Base-by-base conservation (phyloP, 202 grass and related monocot genomes). In the Schoenoplectus tabernaemontani region DNA sequence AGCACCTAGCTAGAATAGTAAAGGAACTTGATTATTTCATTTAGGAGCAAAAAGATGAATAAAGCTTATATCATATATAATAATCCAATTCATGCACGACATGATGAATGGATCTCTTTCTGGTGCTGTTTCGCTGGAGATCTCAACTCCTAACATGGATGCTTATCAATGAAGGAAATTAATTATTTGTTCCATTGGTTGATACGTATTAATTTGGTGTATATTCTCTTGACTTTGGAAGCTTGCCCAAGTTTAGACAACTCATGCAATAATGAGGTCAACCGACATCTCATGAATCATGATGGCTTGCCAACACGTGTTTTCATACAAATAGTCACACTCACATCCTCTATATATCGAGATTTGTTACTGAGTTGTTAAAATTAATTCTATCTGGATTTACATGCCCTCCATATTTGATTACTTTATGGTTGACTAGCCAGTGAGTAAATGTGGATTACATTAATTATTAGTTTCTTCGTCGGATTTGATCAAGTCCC, bases 221-320 rank as follows among this genome's bases (percentile, higher is more conserved):
- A 59, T 78, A 78, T 78, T 78, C 54, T 78, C 76, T 79, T 64
- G 77, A 79, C 77, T 79, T 79, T 65, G 78, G 78, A 80, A 80
- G 59, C 24, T 64, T 36, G 41, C 57, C 24, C 2, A 80, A 80
- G 41, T 65, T 65, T 80, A 80, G 59, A 80, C 78, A 65, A 65
- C 78, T 80, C 78, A 80, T 48, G 10, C 42, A 79, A 62, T 79
- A 28, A 46, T 80, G 23, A 80, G 39, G 57, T 65, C 77, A 80
- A 80, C 77, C 39, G 60, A 65, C 77, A 80, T 65, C 11, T 58
- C 10, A 80, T 80, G 0, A n/a, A n/a, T n/a, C n/a, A 65, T 80
- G 26, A n/a, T n/a, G 78, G 59, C 39, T 65, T 63, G 28, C 39
- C 60, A 59, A 36, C 59, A 50, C 64, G 78, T 80, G 78, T 80